phyloP scores from a whole-genome alignment of 2,329 filamentous ascomycete species.

The Neurospora crassa region DNA sequence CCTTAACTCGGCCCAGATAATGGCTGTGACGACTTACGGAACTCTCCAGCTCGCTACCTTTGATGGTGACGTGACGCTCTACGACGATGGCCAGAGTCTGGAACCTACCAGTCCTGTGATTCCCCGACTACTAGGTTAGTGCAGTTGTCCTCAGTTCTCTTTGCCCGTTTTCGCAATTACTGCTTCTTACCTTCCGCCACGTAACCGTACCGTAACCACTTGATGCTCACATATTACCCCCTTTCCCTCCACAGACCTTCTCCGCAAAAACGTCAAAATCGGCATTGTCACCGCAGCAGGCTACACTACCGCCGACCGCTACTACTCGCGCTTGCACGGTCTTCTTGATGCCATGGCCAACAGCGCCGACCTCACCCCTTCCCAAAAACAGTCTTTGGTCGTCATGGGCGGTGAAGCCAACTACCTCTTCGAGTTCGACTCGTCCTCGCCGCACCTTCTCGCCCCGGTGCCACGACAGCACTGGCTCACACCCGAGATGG shows the following conservation, averaged over 20 bases:
- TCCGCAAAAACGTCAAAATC: constrained; percentile 70
- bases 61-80: constrained; percentile 94
- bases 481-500: constrained; percentile 75
- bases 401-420: constrained; percentile 96
- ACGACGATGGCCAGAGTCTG: constrained; percentile 78
- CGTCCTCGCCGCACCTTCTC: constrained; percentile 55
- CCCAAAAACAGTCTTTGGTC: constrained; percentile 69
- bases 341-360: constrained; percentile 68
- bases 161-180: neutral
- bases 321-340: constrained; percentile 79
- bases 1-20: constrained; percentile 88
- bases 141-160: neutral
- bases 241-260: constrained; percentile 44
- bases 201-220: neutral
- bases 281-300: constrained; percentile 96
- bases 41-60: constrained; percentile 83
- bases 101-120: constrained; percentile 71
- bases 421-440: constrained; percentile 78
- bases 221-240: neutral
- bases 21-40: constrained; percentile 71
- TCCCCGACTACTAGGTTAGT: constrained; percentile 41
- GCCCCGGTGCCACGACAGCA: constrained; percentile 52
- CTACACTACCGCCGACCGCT: constrained; percentile 78
- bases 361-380: constrained; percentile 47
- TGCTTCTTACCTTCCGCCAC: neutral